A percentile compares a stretch with the other conserved stretches of the same genome.
These are phyloP conservation scores for Nitzschia sp. DNA, from an alignment of 108 stramenopile species.

Conservation along the genomic window DNA sequence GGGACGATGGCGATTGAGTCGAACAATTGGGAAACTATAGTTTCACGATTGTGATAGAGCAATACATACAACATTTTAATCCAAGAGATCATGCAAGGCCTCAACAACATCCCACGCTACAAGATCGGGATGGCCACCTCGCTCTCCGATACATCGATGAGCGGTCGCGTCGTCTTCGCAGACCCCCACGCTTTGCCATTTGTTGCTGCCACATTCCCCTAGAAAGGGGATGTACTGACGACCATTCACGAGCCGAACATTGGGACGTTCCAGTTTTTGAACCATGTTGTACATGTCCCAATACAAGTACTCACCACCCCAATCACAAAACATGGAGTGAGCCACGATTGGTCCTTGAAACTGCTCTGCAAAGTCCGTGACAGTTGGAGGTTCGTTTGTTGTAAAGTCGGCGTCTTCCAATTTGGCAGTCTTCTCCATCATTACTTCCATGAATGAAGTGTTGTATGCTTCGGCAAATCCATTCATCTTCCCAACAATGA, in stretches of 20 bases:
- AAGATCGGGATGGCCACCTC: conserved; percentile 24
- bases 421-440: conserved; percentile 18
- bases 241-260: conserved; percentile 13
- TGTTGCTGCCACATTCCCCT: conserved; percentile 9
- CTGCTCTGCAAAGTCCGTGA: conserved; percentile 1
- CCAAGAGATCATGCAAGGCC: neutral
- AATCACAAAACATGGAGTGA: conserved; percentile 15
- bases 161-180: neutral
- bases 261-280: neutral
- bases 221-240: conserved; percentile 8
- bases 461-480: conserved; percentile 11
- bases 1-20: neutral
- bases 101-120: conserved; percentile 22
- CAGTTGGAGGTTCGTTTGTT: conserved; percentile 1
- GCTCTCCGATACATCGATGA: conserved; percentile 17
- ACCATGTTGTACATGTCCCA: neutral
- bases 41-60: no score
- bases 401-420: conserved; percentile 8
- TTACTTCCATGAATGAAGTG: conserved; percentile 14
- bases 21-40: no score
- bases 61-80: no score
- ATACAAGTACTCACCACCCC: conserved; percentile 5
- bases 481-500: conserved; percentile 18
- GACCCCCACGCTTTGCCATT: conserved; percentile 1
- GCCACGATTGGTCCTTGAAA: conserved; percentile 19